Evolutionary conservation across 2,329 filamentous ascomycete species (phyloP), one percentile per base, ranked within the genome.

Genomic region (Fusarium sp.): DNA sequence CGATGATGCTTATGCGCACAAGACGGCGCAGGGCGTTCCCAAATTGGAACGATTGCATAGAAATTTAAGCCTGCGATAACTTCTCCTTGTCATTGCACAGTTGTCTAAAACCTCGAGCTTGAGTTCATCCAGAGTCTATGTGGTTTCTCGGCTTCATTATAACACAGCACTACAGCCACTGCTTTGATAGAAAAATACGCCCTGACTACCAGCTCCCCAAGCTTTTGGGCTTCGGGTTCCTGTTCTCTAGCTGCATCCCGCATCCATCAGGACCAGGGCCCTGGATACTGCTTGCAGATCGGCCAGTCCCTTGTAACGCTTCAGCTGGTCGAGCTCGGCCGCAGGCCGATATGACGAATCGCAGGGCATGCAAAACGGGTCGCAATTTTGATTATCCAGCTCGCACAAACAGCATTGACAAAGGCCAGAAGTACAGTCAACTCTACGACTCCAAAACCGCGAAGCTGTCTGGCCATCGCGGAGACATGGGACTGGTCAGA

Each of bases 241-340:
- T 67, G 58, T 56, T 67, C 56, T 62, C 73, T 70, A 73, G 73
- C 73, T 71, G 69, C 74, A 69, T 75, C 64, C 73, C 73, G 69
- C 74, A 69, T 75, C 64, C 70, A 58, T 74, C 62, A 55, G 58
- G 70, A 73, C 76, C 76, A 74, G 76, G 74, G 67, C 55, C 73
- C 74, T 62, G 73, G 76, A 69, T 70, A 71, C 65, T 66, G 77
- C 67, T 77, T 75, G 76, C 76, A 78, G 76, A 78, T 78, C 76
- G 69, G 42, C 67, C 71, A 76, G 72, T 67, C 69, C 75, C 76
- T 75, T 70, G 67, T 62, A 69, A 66, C 71, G 71, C 69, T 69
- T 64, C 46, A 63, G 46, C 35, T 61, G 70, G 65, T 62, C 44
- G 61, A 69, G 58, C 69, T 67, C 63, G 60, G 60, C 61, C 71